These are phyloP conservation scores for Beauveria pseudobassiana DNA, from an alignment of 2,329 filamentous ascomycete species.

Conservation along the genomic window DNA sequence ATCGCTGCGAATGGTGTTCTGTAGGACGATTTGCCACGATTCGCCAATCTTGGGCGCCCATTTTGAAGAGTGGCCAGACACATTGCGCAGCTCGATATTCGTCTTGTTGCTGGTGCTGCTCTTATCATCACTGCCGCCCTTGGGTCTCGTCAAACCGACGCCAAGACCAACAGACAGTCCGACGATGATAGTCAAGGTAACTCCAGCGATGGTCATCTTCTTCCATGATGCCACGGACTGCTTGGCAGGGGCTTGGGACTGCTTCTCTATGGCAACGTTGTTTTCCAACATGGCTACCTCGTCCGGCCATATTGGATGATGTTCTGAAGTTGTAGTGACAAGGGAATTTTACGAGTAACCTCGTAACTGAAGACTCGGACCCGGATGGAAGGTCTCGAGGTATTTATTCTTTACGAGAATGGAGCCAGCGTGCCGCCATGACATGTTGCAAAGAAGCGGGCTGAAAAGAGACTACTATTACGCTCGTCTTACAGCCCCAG, in stretches of 20 bases:
- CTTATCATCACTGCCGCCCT: constrained; percentile 14
- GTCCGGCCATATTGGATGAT: neutral
- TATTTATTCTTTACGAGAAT: neutral
- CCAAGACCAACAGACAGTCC: constrained; percentile 48
- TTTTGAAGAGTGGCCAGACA: constrained; percentile 18
- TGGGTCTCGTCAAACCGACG: constrained; percentile 39
- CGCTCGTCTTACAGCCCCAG: neutral
- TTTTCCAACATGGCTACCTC: neutral
- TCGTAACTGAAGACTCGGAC: neutral
- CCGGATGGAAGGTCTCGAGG: neutral
- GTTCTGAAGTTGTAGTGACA: neutral
- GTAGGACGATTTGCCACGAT: constrained; percentile 57
- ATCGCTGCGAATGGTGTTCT: constrained; percentile 33
- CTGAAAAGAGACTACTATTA: neutral
- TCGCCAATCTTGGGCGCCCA: constrained; percentile 48
- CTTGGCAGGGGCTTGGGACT: neutral
- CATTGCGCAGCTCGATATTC: constrained; percentile 18
- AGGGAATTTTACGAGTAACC: too few relatives aligned
- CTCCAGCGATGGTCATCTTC: constrained; percentile 22
- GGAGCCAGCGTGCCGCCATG: neutral
- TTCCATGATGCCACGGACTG: constrained; percentile 22
- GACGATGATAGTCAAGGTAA: constrained; percentile 24
- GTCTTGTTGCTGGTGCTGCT: constrained; percentile 4
- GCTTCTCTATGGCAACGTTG: neutral
- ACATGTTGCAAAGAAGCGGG: neutral